Evolutionary conservation across 2,329 filamentous ascomycete genomes (phyloP).

Genomic region (Colletotrichum neosansevieriae): DNA sequence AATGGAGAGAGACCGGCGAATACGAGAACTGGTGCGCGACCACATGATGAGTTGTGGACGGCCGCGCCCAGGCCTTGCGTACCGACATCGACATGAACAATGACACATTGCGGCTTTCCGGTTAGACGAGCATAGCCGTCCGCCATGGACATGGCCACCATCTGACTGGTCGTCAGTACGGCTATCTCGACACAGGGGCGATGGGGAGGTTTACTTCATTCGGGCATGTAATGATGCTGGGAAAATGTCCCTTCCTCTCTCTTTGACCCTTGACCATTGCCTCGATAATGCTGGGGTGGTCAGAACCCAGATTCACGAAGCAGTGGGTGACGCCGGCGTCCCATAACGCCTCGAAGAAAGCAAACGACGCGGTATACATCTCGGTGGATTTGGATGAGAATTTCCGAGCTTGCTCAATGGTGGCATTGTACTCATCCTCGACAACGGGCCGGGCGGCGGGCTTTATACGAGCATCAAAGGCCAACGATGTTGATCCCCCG

Average conservation of each 20-base stretch:
- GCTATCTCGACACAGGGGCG: neutral
- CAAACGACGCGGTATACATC: slow-evolving; percentile 81
- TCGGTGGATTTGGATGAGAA: slow-evolving; percentile 41
- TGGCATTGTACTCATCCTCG: slow-evolving; percentile 23
- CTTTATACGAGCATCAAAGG: slow-evolving; percentile 30
- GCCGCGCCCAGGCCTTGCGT: slow-evolving; percentile 79
- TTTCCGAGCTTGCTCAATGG: slow-evolving; percentile 30
- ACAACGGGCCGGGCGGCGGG: slow-evolving; percentile 16
- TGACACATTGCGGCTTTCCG: slow-evolving; percentile 76
- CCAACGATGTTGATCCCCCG: slow-evolving; percentile 24
- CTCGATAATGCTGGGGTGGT: slow-evolving; percentile 78
- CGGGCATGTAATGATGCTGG: slow-evolving; percentile 77
- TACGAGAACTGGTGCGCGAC: slow-evolving; percentile 77
- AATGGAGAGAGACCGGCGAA: slow-evolving; percentile 79
- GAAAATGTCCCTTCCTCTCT: slow-evolving; percentile 71
- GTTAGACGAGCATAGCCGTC: slow-evolving; percentile 79
- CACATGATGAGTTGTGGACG: slow-evolving; percentile 78
- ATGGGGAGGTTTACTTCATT: slow-evolving; percentile 67
- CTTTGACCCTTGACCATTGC: slow-evolving; percentile 79
- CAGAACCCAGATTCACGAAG: slow-evolving; percentile 72
- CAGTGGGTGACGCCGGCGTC: slow-evolving; percentile 73
- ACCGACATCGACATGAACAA: slow-evolving; percentile 80
- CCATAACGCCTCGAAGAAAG: slow-evolving; percentile 86
- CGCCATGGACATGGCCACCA: slow-evolving; percentile 83
- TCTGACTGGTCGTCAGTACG: slow-evolving; percentile 55